Evolutionary conservation across 257 asterid genomes (phyloP).

Genomic region (Penstemon eatonii): DNA sequence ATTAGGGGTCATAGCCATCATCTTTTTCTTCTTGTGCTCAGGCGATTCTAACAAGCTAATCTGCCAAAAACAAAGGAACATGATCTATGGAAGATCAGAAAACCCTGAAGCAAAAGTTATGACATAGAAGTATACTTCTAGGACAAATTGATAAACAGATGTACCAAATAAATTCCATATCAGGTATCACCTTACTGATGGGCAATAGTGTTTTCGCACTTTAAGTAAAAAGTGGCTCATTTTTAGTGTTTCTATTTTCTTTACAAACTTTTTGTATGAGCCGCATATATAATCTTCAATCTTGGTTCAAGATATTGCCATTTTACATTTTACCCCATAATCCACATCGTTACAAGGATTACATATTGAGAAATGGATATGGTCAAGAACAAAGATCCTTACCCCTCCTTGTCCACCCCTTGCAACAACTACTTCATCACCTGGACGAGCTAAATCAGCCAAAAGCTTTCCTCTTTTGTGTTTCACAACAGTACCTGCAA

Average conservation of each 20-base stretch:
- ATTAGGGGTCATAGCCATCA: conserved; percentile 53
- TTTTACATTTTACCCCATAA: background rate
- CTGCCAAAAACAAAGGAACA: conserved; percentile 46
- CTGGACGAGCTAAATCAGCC: conserved; percentile 87
- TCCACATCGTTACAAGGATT: background rate
- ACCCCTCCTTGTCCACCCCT: conserved; percentile 99
- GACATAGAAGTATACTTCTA: conserved; percentile 4
- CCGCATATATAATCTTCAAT: conserved; percentile 14
- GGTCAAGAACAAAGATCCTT: conserved; percentile 33
- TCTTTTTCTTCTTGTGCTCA: conserved; percentile 55
- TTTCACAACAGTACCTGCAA: conserved; percentile 86
- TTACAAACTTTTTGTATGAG: background rate
- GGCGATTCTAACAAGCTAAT: conserved; percentile 84
- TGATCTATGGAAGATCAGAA: conserved; percentile 14
- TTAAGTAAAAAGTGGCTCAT: background rate
- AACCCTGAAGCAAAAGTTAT: conserved; percentile 13
- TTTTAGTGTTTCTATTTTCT: background rate
- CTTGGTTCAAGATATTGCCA: background rate
- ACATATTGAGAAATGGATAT: conserved; percentile 14
- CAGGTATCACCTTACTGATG: background rate
- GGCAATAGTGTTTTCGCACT: background rate
- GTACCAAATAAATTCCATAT: background rate
- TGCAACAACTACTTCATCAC: conserved; percentile 86
- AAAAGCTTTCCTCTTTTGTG: conserved; percentile 83
- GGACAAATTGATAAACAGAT: conserved; percentile 2